Base-by-base conservation (phyloP, 257 asterid species). In the Solanum arcanum region DNA sequence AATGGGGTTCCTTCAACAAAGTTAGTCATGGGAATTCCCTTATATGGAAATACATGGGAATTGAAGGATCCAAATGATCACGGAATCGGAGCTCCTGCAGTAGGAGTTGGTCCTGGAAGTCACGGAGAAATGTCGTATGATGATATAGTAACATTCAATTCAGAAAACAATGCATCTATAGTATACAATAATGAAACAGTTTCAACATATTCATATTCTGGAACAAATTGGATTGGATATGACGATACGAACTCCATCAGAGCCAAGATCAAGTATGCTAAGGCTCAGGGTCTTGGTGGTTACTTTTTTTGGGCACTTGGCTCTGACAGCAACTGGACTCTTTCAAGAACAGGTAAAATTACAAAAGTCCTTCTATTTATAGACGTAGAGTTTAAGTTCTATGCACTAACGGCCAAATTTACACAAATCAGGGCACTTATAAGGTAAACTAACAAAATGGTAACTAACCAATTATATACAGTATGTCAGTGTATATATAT, bases 281-380 rank as follows among this genome's bases (percentile, higher is more conserved):
- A 90, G 88, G 89, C 86, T 15, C 92, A 91, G 85, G 93, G 92
- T 4, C 92, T 94, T 90, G 96, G 94, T 12, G 97, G 97, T 8
- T 95, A 95, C 90, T 94, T 95, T 87, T 93, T 94, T 35, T 94
- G 97, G 97, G 95, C 92, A 20, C 93, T 95, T 73, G 96, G 95
- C 85, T 89, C 70, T 82, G 93, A 92, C 88, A 92, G 91, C 85
- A 87, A 91, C 39, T 95, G 95, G 97, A 89, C 89, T 23, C 91
- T 94, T 81, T 92, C 97, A 62, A 90, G 81, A 88, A 89, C 95
- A 91, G 95, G 97, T 95, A 88, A 82, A n/a, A 31, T 47, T 15
- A 1, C 23, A 29, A 5, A 66, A 62, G 0, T 35, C 1, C 56
- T 37, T 52, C 49, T 0, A 6, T n/a, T 11, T 86, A 1, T 5